A percentile compares a stretch with the other conserved stretches of the same genome.
These are phyloP conservation scores for Aulographum hederae DNA, from an alignment of 2,329 filamentous ascomycete species.

Conservation along the genomic window DNA sequence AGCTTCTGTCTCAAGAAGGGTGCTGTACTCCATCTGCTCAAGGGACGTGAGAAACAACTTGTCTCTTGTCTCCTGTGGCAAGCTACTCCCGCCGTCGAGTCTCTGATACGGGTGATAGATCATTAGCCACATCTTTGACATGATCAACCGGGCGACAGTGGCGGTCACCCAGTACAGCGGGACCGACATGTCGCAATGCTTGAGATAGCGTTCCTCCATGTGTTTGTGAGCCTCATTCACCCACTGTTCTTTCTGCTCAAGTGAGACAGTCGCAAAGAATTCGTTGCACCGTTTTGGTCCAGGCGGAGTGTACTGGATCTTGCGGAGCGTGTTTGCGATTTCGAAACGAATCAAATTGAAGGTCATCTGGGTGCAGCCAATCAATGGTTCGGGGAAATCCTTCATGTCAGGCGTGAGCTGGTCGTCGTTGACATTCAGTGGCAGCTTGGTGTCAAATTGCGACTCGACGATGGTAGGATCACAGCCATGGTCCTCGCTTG, in stretches of 20 bases:
- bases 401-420: conserved; percentile 31
- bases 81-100: conserved; percentile 33
- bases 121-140: conserved; percentile 63
- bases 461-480: conserved; percentile 40
- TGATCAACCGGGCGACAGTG: conserved; percentile 50
- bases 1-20: conserved; percentile 45
- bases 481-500: conserved; percentile 44
- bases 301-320: conserved; percentile 25
- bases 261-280: conserved; percentile 23
- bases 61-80: conserved; percentile 45
- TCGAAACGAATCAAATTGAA: conserved; percentile 36
- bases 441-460: conserved; percentile 39
- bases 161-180: conserved; percentile 51
- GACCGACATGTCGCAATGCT: conserved; percentile 33
- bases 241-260: conserved; percentile 30
- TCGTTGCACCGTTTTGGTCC: conserved; percentile 21
- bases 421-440: conserved; percentile 36
- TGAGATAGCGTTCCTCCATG: conserved; percentile 30
- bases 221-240: conserved; percentile 27
- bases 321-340: conserved; percentile 27
- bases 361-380: conserved; percentile 39
- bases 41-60: conserved; percentile 54
- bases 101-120: conserved; percentile 58
- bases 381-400: conserved; percentile 26
- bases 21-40: conserved; percentile 55